Conservation (phyloP, 2,329 filamentous ascomycete species). For the Diaporthe humulicola region DNA sequence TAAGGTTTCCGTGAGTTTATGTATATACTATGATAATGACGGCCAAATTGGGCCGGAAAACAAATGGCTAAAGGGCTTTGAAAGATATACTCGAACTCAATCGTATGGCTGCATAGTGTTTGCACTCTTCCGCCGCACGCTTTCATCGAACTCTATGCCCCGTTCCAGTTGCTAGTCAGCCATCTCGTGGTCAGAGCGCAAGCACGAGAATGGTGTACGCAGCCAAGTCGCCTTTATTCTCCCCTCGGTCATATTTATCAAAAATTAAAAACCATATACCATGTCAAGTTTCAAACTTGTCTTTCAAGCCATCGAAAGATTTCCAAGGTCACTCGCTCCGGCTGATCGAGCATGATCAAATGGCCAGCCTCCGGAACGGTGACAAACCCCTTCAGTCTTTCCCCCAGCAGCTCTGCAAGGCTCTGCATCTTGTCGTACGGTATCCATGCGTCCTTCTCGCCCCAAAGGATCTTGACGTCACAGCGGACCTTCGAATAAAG, state of each 20-base stretch:
- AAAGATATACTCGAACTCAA: neutral
- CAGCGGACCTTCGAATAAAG: conserved; percentile 1
- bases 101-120: neutral
- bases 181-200: neutral
- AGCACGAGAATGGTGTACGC: neutral
- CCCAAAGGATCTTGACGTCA: conserved; percentile 13
- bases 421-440: conserved; percentile 3
- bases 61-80: neutral
- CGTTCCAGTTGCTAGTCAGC: neutral
- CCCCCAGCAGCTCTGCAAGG: neutral
- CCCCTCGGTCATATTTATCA: too few species aligned
- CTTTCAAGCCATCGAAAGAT: conserved; percentile 2
- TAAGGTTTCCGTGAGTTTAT: neutral
- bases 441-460: neutral
- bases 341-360: conserved; percentile 22
- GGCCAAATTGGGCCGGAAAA: neutral
- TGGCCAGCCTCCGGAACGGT: conserved; percentile 16
- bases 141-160: neutral
- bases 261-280: neutral
- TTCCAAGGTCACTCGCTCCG: conserved; percentile 3
- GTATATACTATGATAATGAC: neutral
- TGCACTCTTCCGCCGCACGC: neutral
- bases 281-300: neutral
- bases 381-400: neutral
- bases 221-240: neutral